Percentiles rank a stretch among this genome's conserved stretches.
These are phyloP conservation scores for Corymbia calophylla DNA, from an alignment of 441 rosid genomes.

Conservation along the genomic window DNA sequence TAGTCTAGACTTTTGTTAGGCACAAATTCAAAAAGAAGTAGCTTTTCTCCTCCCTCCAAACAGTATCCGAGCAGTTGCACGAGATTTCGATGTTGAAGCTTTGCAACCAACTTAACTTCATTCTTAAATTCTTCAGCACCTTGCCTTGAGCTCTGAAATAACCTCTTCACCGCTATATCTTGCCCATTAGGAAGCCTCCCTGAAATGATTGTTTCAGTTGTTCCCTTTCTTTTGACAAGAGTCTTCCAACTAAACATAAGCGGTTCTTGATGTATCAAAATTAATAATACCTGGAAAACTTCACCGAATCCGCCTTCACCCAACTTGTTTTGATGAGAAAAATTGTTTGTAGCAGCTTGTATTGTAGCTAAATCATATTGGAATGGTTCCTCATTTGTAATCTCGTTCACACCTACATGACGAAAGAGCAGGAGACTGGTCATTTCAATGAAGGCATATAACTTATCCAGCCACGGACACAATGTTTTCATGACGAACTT, in stretches of 20 bases:
- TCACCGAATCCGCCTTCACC: background rate
- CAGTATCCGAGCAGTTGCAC: background rate
- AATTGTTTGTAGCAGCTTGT: background rate
- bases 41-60: background rate
- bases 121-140: background rate
- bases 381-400: background rate
- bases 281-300: background rate
- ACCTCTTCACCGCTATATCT: background rate
- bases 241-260: background rate
- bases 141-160: background rate
- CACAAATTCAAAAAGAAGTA: background rate
- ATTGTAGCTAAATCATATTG: background rate
- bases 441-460: background rate
- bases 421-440: background rate
- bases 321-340: background rate
- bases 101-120: background rate
- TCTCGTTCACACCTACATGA: background rate
- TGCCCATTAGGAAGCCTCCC: background rate
- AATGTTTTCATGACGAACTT: background rate
- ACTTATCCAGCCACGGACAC: background rate
- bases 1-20: background rate
- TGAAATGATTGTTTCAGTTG: background rate
- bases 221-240: background rate
- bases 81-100: background rate
- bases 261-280: background rate